These are phyloP conservation scores for Phytophthora kernoviae DNA, from an alignment of 352 stramenopile genomes.

Conservation along the genomic window DNA sequence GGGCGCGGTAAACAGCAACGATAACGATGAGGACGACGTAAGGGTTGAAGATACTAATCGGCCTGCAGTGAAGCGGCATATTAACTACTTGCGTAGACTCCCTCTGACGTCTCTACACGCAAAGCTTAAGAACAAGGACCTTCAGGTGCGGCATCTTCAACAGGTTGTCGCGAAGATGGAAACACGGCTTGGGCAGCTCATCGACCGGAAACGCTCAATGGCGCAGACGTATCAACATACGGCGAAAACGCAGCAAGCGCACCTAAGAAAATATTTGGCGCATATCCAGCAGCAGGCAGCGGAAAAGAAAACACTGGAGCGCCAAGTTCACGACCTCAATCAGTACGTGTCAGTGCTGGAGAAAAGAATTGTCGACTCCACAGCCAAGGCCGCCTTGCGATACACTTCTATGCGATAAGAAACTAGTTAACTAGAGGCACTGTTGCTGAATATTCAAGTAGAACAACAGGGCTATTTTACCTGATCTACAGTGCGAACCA, in stretches of 20 bases:
- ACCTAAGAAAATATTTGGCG: conserved; percentile 47
- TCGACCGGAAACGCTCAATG: conserved; percentile 35
- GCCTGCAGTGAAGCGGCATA: conserved; percentile 7
- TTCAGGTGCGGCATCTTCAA: conserved; percentile 38
- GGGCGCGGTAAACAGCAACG: not conserved
- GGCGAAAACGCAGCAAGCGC: conserved; percentile 31
- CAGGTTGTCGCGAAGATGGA: conserved; percentile 34
- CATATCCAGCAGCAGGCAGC: conserved; percentile 26
- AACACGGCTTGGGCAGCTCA: conserved; percentile 19
- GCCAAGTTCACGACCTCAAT: conserved; percentile 20
- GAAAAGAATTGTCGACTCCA: conserved; percentile 28
- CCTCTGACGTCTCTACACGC: conserved; percentile 49
- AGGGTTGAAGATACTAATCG: not conserved
- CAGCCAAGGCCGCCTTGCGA: not conserved
- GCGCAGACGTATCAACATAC: conserved; percentile 36
- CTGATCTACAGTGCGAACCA: too few relatives aligned
- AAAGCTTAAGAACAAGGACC: conserved; percentile 39
- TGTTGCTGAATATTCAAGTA: too few relatives aligned
- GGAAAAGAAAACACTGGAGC: conserved; percentile 33
- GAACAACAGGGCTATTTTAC: too few relatives aligned
- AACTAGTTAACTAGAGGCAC: too few relatives aligned
- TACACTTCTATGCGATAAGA: not conserved
- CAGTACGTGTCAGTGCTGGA: conserved; percentile 38
- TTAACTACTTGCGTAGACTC: conserved; percentile 23
- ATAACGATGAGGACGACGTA: not conserved